phyloP scores from a whole-genome alignment of 176 grass and related monocot species.

The Lolium rigidum region DNA sequence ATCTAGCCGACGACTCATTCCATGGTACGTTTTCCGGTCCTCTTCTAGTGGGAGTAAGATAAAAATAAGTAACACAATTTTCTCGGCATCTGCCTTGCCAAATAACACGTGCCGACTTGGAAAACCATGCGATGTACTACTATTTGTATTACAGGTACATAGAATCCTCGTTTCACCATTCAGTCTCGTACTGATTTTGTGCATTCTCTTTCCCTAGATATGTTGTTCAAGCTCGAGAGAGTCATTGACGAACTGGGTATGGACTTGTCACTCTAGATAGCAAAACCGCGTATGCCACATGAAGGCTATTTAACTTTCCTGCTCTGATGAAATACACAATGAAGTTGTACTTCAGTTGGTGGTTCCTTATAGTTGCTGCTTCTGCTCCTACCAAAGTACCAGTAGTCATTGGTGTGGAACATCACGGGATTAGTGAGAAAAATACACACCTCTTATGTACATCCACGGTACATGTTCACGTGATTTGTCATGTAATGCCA shows the following conservation, averaged over 20 bases:
- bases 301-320: not conserved
- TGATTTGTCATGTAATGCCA: not conserved
- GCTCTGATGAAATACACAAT: conserved; percentile 8
- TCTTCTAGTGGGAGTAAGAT: not conserved
- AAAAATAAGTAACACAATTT: conserved; percentile 7
- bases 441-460: not conserved
- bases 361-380: not conserved
- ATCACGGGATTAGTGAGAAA: not conserved
- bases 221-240: conserved; percentile 64
- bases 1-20: conserved; percentile 66
- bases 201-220: conserved; percentile 52
- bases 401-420: conserved; percentile 3
- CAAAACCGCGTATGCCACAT: not conserved
- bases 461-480: not conserved
- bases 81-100: conserved; percentile 5
- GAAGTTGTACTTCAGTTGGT: not conserved
- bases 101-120: not conserved
- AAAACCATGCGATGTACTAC: not conserved
- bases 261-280: conserved; percentile 54
- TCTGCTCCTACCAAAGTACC: not conserved
- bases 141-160: conserved; percentile 6
- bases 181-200: not conserved
- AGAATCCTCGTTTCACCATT: not conserved
- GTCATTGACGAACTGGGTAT: conserved; percentile 72
- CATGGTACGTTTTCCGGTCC: conserved; percentile 54